These are phyloP conservation scores for Inonotus hispidus DNA, from an alignment of 1,284 basidiomycete species.

Conservation along the genomic window DNA sequence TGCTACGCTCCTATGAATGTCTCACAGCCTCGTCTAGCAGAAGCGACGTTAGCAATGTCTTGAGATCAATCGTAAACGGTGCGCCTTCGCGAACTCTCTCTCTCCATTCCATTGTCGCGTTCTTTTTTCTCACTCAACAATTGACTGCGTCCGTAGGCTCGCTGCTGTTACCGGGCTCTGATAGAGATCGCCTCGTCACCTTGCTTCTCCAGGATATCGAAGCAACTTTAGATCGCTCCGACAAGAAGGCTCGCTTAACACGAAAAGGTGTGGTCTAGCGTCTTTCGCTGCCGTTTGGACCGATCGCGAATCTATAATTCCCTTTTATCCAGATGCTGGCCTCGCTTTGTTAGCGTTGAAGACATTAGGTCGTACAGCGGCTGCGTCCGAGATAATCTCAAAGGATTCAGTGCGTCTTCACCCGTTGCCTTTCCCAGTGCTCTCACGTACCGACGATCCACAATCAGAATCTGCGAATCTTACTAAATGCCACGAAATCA, in stretches of 20 bases:
- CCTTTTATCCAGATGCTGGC: constrained; percentile 42
- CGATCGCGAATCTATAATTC: neutral
- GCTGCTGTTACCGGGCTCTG: constrained; percentile 39
- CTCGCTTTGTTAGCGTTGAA: constrained; percentile 70
- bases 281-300: neutral
- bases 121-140: neutral
- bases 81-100: neutral
- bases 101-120: constrained; percentile 12
- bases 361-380: constrained; percentile 64
- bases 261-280: constrained; percentile 5
- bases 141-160: constrained; percentile 31
- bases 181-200: constrained; percentile 47
- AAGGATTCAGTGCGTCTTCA: constrained; percentile 47
- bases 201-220: constrained; percentile 56
- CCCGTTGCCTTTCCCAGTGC: constrained; percentile 27
- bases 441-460: constrained; percentile 27
- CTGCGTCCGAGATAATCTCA: constrained; percentile 63
- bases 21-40: constrained; percentile 41
- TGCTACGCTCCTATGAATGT: constrained; percentile 39
- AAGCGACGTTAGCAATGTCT: constrained; percentile 39
- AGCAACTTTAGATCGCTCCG: constrained; percentile 29
- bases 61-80: constrained; percentile 47
- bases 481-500: constrained; percentile 19
- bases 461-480: constrained; percentile 41
- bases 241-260: constrained; percentile 17